Conservation (phyloP, 495 filamentous ascomycete genomes). For the Xylaria telfairii region DNA sequence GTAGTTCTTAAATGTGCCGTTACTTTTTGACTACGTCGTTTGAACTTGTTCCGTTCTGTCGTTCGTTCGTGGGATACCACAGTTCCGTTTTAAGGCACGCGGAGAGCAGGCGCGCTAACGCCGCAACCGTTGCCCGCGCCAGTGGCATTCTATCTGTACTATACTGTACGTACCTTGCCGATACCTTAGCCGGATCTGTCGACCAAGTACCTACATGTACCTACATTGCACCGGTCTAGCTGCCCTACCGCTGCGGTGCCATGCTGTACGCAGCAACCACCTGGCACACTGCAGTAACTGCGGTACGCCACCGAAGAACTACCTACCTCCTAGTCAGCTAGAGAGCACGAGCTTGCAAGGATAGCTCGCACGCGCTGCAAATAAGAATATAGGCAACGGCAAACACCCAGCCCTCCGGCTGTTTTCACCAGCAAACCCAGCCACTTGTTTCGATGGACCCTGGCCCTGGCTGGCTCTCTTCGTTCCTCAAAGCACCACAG, state of each 20-base stretch:
- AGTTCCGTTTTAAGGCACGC: neutral
- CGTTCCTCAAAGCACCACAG: neutral
- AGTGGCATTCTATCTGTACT: neutral
- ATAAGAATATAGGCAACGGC: neutral
- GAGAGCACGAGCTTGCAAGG: constrained; percentile 6
- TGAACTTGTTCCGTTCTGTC: neutral
- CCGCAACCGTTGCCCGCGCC: neutral
- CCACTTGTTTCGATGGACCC: constrained; percentile 15
- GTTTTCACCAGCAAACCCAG: constrained; percentile 1
- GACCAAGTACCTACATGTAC: neutral
- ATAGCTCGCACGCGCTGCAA: constrained; percentile 14
- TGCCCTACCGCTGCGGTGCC: neutral
- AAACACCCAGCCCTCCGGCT: neutral
- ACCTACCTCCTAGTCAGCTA: too few species aligned
- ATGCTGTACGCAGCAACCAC: too few species aligned
- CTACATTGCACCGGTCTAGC: neutral
- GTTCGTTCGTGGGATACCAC: too few species aligned
- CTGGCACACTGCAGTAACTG: neutral
- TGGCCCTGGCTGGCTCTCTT: neutral
- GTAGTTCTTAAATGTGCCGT: neutral
- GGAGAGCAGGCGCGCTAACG: neutral
- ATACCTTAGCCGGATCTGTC: neutral
- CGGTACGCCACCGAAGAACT: neutral
- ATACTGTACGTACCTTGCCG: too few species aligned
- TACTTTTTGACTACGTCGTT: neutral